A percentile compares a stretch with the other conserved stretches of the same genome.
Evolutionary conservation across 2,329 filamentous ascomycete genomes (phyloP).

Genomic region (Fusarium sambucinum): DNA sequence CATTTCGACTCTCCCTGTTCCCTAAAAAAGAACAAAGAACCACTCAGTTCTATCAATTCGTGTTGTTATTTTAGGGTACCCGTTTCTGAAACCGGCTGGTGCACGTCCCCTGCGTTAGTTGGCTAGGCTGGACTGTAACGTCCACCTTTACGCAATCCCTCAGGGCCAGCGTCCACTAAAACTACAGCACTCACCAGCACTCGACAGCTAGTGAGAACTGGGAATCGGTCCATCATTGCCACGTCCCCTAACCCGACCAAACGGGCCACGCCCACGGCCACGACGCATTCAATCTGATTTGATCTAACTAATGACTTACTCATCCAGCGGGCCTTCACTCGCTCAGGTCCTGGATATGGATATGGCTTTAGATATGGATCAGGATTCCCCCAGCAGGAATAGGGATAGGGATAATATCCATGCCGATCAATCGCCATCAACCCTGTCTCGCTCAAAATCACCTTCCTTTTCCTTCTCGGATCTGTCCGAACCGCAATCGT

Average conservation of each 20-base stretch:
- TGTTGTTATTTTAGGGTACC: slow-evolving; percentile 43
- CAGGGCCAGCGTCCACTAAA: slow-evolving; percentile 25
- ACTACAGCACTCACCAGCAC: slow-evolving; percentile 23
- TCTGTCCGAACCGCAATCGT: slow-evolving; percentile 23
- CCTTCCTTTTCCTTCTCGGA: slow-evolving; percentile 39
- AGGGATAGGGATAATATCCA: slow-evolving; percentile 43
- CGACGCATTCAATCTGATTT: slow-evolving; percentile 34
- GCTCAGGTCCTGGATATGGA: slow-evolving; percentile 51
- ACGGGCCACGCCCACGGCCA: slow-evolving; percentile 48
- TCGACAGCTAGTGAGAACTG: slow-evolving; percentile 18
- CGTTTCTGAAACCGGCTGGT: slow-evolving; percentile 38
- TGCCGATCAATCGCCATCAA: slow-evolving; percentile 43
- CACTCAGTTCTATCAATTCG: slow-evolving; percentile 21
- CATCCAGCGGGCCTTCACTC: slow-evolving; percentile 54
- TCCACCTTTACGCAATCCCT: slow-evolving; percentile 26
- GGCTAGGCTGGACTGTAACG: slow-evolving; percentile 36
- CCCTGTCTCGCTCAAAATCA: slow-evolving; percentile 37
- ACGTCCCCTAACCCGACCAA: slow-evolving; percentile 28
- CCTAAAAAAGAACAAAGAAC: slow-evolving; percentile 9
- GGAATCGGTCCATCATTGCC: slow-evolving; percentile 37
- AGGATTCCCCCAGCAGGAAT: slow-evolving; percentile 29
- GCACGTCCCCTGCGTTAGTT: slow-evolving; percentile 40
- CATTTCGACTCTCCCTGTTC: slow-evolving; percentile 30
- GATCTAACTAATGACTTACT: slow-evolving; percentile 52
- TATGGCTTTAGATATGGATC: slow-evolving; percentile 40